Evolutionary conservation across 257 asterid species (phyloP), one percentile per base, ranked within the genome.

Genomic region (Lycium barbarum): DNA sequence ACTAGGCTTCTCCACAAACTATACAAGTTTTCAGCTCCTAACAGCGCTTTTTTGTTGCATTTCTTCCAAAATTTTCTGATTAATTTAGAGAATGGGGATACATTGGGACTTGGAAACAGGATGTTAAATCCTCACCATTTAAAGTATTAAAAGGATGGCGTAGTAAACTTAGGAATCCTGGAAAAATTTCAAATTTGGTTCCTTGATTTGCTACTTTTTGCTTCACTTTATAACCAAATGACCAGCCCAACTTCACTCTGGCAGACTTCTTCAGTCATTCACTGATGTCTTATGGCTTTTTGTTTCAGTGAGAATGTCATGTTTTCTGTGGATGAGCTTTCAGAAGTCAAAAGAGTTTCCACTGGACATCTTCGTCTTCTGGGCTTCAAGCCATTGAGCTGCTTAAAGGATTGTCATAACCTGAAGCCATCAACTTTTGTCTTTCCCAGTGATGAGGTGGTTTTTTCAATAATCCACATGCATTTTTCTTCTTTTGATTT

Each of bases 361-460:
- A 88, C 89, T 80, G 98, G 97, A 72, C 97, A 95, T 84, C 94
- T 96, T 78, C 93, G 93, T 80, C 97, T 96, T 88, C 91, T 95
- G 51, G 99, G 99, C 76, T 96, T 96, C 97, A 96, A 96, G 93
- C 95, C 98, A 17, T 87, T 96, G 86, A 91, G 94, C 89, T 95
- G 96, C 91, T 90, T 96, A 71, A 90, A 91, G 89, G 96, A 93
- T 84, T 93, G 93, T 88, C 95, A 96, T 92, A 96, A 96, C 92
- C 89, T 95, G 91, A 93, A 91, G 93, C 99, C 99, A 81, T 92
- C 99, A 62, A 93, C 98, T 86, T 95, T 96, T 89, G 86, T 93
- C 84, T 95, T 92, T 85, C 99, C 99, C 13, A 92, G 97, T 82
- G 99, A 96, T 79, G 98, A 96, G 98, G 99, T 96, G 20, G 38